Conservation (phyloP, 352 stramenopile genomes). For the Pythium aristosporum region DNA sequence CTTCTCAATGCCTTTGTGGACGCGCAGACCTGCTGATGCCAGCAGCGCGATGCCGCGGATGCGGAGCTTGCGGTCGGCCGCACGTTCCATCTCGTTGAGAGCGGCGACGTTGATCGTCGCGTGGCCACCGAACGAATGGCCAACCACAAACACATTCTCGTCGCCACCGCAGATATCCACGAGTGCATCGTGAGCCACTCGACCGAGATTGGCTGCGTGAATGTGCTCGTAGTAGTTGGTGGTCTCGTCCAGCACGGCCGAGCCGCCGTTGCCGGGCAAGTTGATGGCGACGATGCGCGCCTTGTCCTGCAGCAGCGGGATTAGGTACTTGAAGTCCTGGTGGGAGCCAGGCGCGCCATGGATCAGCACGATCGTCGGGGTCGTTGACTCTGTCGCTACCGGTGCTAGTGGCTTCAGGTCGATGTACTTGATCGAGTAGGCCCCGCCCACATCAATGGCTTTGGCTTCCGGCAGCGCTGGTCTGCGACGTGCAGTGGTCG, state of each 20-base stretch:
- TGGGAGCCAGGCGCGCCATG: constrained; percentile 57
- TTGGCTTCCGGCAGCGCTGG: constrained; percentile 2
- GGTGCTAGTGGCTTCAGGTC: constrained; percentile 15
- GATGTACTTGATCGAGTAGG: constrained; percentile 24
- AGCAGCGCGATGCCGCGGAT: constrained; percentile 29
- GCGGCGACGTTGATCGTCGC: constrained; percentile 28
- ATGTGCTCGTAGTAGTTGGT: constrained; percentile 29
- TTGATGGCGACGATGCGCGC: constrained; percentile 31
- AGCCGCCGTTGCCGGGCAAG: constrained; percentile 30
- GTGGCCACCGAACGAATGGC: constrained; percentile 36
- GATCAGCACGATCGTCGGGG: constrained; percentile 44
- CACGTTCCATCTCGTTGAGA: constrained; percentile 6
- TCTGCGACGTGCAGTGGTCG: neutral
- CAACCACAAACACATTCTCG: constrained; percentile 25
- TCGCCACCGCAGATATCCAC: constrained; percentile 13
- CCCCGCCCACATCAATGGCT: neutral
- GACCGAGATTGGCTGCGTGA: constrained; percentile 13
- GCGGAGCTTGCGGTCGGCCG: constrained; percentile 14
- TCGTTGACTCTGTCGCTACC: neutral
- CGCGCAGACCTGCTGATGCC: constrained; percentile 33
- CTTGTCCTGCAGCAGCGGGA: constrained; percentile 35
- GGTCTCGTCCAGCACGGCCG: constrained; percentile 18
- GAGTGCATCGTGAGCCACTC: constrained; percentile 23
- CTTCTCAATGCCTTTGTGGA: constrained; percentile 31
- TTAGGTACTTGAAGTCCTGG: constrained; percentile 51